These are phyloP conservation scores for Malus fusca DNA, from an alignment of 306 rosid species.

Conservation along the genomic window DNA sequence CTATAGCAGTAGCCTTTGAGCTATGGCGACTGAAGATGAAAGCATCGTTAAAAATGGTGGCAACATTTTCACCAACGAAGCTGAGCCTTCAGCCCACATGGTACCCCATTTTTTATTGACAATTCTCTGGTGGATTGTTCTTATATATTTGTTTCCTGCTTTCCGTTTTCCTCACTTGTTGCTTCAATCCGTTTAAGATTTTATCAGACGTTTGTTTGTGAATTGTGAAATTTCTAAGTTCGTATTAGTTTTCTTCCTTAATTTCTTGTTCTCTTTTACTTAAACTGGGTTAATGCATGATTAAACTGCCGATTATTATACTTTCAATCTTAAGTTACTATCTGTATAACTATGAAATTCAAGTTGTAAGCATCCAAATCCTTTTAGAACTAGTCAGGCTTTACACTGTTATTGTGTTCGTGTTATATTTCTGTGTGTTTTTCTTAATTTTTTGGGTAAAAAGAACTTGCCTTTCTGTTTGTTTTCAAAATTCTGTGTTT, in stretches of 20 bases:
- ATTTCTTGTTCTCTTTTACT: not conserved
- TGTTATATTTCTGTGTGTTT: not conserved
- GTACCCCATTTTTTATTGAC: slow-evolving; percentile 17
- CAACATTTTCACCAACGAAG: slow-evolving; percentile 8
- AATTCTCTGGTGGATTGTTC: not conserved
- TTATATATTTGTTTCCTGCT: not conserved
- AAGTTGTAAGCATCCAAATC: not conserved
- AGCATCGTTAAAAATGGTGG: slow-evolving; percentile 5
- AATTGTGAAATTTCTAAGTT: not conserved
- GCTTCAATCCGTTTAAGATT: not conserved
- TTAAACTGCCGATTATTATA: not conserved
- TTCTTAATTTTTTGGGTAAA: not conserved
- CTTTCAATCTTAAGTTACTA: not conserved
- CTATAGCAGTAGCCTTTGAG: not conserved
- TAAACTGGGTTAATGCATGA: not conserved
- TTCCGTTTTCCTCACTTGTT: not conserved
- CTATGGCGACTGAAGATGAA: slow-evolving; percentile 30
- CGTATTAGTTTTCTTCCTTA: not conserved
- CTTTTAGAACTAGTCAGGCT: not conserved
- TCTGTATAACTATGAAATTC: not conserved
- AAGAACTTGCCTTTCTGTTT: not conserved
- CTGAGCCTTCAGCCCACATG: slow-evolving; percentile 13
- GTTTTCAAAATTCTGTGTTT: not conserved
- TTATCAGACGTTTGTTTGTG: not conserved
- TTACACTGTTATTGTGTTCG: not conserved